phyloP scores from a whole-genome alignment of 768 basidiomycete species.

The Auriculariales sp. region DNA sequence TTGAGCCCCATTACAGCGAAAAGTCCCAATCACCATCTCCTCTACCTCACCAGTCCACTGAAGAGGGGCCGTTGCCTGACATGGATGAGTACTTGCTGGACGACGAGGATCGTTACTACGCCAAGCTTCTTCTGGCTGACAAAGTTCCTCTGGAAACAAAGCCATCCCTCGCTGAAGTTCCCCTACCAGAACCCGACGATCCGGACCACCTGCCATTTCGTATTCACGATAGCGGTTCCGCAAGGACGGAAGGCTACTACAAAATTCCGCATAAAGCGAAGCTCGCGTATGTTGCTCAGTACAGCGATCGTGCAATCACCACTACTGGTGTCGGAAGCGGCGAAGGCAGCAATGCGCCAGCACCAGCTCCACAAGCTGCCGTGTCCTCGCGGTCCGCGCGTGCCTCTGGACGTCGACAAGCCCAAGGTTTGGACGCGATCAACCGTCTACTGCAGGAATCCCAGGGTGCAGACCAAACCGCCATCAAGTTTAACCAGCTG shows the following conservation, averaged over 20 bases:
- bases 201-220: slow-evolving; percentile 41
- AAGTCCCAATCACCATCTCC: too few relatives aligned
- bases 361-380: slow-evolving; percentile 37
- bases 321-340: slow-evolving; percentile 21
- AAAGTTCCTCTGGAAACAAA: slow-evolving; percentile 11
- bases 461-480: slow-evolving; percentile 46
- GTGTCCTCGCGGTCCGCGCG: slow-evolving; percentile 80
- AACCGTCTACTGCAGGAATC: slow-evolving; percentile 66
- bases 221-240: slow-evolving; percentile 71
- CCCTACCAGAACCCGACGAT: slow-evolving; percentile 15
- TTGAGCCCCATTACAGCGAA: slow-evolving; percentile 1
- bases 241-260: slow-evolving; percentile 90
- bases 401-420: slow-evolving; percentile 81
- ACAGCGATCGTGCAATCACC: slow-evolving; percentile 44
- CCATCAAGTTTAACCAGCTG: slow-evolving; percentile 89
- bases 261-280: slow-evolving; percentile 88
- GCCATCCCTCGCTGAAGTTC: slow-evolving; percentile 13
- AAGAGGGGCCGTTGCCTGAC: slow-evolving; percentile 32
- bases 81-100: slow-evolving; percentile 53
- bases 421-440: slow-evolving; percentile 87
- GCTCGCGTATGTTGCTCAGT: slow-evolving; percentile 83
- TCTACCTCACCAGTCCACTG: slow-evolving; percentile 24
- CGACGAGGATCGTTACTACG: slow-evolving; percentile 81
- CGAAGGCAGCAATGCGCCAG: slow-evolving; percentile 20
- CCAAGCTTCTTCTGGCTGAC: slow-evolving; percentile 35